Evolutionary conservation across 1,139 yeast genomes (phyloP).

Genomic region (Nakaseomyces uthaithaninus): DNA sequence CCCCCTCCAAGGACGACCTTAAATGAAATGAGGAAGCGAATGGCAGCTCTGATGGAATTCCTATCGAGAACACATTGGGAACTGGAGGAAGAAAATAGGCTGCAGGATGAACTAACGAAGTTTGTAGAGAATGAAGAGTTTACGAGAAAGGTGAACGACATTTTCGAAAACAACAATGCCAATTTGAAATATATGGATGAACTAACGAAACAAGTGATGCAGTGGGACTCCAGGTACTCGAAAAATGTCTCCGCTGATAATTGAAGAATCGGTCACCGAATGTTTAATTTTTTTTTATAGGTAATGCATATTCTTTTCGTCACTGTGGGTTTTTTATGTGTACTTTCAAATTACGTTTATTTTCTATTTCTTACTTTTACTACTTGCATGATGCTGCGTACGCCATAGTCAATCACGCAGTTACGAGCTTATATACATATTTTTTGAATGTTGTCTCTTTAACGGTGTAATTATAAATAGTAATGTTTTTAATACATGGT

Average conservation of each 20-base stretch:
- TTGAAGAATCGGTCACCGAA: neutral
- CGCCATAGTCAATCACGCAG: no score
- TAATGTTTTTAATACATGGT: no score
- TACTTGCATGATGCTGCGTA: no score
- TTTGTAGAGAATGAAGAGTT: slow-evolving; percentile 38
- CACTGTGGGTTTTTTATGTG: no score
- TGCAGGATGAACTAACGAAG: slow-evolving; percentile 43
- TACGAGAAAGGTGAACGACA: slow-evolving; percentile 31
- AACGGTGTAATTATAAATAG: no score
- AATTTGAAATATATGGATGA: slow-evolving; percentile 60
- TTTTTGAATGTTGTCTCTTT: no score
- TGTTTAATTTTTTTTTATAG: neutral
- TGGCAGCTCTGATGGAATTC: slow-evolving; percentile 86
- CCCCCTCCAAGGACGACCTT: slow-evolving; percentile 70
- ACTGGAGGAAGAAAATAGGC: slow-evolving; percentile 58
- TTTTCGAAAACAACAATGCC: slow-evolving; percentile 45
- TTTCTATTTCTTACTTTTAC: no score
- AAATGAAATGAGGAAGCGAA: slow-evolving; percentile 77
- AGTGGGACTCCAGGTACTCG: slow-evolving; percentile 67
- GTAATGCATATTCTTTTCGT: neutral
- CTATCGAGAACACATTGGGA: slow-evolving; percentile 78
- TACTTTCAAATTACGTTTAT: no score
- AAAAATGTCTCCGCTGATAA: neutral
- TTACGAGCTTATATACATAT: no score
- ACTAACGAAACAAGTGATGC: slow-evolving; percentile 56